Evolutionary conservation across 1,284 basidiomycete genomes (phyloP).

Genomic region (Moniliella sp.): DNA sequence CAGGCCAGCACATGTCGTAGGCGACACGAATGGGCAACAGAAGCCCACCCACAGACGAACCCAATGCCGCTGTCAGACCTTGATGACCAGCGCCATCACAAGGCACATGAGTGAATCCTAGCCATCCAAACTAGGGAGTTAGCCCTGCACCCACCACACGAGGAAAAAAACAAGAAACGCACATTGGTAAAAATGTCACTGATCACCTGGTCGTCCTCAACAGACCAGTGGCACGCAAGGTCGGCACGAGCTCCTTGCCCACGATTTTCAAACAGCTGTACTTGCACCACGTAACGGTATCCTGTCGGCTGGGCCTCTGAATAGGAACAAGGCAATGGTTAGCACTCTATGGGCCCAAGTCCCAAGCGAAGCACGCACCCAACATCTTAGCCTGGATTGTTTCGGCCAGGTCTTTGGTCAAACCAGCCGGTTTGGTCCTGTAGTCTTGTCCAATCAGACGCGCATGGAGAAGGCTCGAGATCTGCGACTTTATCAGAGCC

Average conservation of each 20-base stretch:
- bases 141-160: too few species aligned
- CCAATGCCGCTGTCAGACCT: too few species aligned
- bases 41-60: too few species aligned
- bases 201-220: slow-evolving; percentile 13
- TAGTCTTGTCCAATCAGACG: slow-evolving; percentile 11
- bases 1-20: too few species aligned
- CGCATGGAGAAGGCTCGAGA: neutral
- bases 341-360: too few species aligned
- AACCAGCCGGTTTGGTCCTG: slow-evolving; percentile 8
- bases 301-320: slow-evolving; percentile 15
- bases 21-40: too few species aligned
- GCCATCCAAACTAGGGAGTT: too few species aligned
- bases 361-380: slow-evolving; percentile 3
- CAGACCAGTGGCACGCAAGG: slow-evolving; percentile 18
- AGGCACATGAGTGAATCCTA: too few species aligned
- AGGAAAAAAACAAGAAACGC: too few species aligned
- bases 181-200: slow-evolving; percentile 16
- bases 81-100: too few species aligned
- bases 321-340: too few species aligned
- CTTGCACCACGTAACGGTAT: slow-evolving; percentile 14
- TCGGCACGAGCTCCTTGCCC: slow-evolving; percentile 20
- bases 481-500: slow-evolving; percentile 3
- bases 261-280: slow-evolving; percentile 17
- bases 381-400: slow-evolving; percentile 12
- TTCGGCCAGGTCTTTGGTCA: slow-evolving; percentile 11